Evolutionary conservation across 176 grass and related monocot genomes (phyloP), one percentile per base, ranked within the genome.

Genomic region (Oryza australiensis): DNA sequence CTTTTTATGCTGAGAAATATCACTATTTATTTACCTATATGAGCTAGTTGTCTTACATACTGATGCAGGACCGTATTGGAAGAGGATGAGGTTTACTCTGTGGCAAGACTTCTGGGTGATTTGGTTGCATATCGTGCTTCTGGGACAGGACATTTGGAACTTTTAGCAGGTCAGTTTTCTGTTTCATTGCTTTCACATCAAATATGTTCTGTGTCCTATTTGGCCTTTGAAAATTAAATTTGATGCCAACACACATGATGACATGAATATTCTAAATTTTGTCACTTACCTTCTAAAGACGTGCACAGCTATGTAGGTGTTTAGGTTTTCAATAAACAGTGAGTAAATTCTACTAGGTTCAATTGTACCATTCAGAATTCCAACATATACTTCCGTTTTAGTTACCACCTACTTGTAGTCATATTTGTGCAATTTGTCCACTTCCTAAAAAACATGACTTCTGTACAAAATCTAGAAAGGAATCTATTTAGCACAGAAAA

Each of bases 111-210:
- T 73, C 87, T 98, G 72, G 96, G 96, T 45, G 93, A 98, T 88
- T 88, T 98, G 83, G 92, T 98, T 78, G 96, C 96, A 64, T 98
- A 98, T 93, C 96, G 96, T 62, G 96, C 96, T 88, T 98, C 96
- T 73, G 96, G 93, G 85, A 98, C 96, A 38, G 93, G 93, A 16
- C 96, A 98, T 94, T 93, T 98, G 77, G 93, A 98, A 87, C 77
- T 98, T 9, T 76, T 98, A 76, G 90, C 93, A 93, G 96, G 93
- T 98, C 86, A 64, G 66, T 46, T 88, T 65, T 82, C 72, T 32
- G 15, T 53, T 72, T 49, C 23, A 53, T 67, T 77, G 14, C n/a
- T 87, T 73, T 38, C 42, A 72, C 34, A 57, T 76, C 35, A 48
- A 72, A 72, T 12, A 73, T 30, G 23, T 49, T 76, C 14, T 22